Conservation (phyloP, 345 rosid species). For the Brassica napus region Da-Ae NC_063438.1:20127001-20127500, state of each 20-base stretch:
- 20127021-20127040: not conserved
- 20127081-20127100: not conserved
- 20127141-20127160: constrained; percentile 19
- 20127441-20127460: constrained; percentile 18
- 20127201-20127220: constrained; percentile 89
- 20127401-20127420: constrained; percentile 17
- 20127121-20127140: not conserved
- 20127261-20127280: constrained; percentile 73
- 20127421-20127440: constrained; percentile 29
- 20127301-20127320: constrained; percentile 79
- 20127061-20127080: constrained; percentile 7
- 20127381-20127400: constrained; percentile 13
- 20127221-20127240: constrained; percentile 81
- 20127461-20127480: constrained; percentile 35
- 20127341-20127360: constrained; percentile 67
- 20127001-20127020: not conserved
- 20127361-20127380: constrained; percentile 46
- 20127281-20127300: constrained; percentile 75
- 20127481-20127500: constrained; percentile 11
- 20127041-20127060: not conserved
- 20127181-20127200: constrained; percentile 6
- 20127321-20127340: constrained; percentile 78
- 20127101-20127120: not conserved
- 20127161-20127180: constrained; percentile 2
- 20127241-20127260: constrained; percentile 75